Base-by-base conservation (phyloP, 352 stramenopile species). In the Globisporangium camurandrum region DNA sequence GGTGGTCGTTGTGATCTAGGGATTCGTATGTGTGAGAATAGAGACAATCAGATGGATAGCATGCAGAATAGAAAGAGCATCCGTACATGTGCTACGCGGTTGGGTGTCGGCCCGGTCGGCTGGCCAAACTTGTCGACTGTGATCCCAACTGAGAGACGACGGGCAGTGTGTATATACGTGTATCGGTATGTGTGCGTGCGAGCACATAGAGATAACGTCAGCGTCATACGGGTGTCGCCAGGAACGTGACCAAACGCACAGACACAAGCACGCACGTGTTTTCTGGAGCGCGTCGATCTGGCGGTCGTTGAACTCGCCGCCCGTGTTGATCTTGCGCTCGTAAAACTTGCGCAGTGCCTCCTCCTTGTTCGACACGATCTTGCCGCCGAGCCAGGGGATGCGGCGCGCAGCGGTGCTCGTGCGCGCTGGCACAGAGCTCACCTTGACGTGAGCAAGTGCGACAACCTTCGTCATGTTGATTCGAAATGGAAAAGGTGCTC, bases 331-430 rank as follows among this genome's bases (percentile, higher is more conserved):
- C 57, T 93, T 93, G 54, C 83, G 74, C 63, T 86, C 67, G 50
- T 86, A 75, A 48, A 93, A 93, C 57, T 93, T 93, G 53, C 70
- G 77, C 69, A 93, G 64, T 28, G 83, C 83, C 57, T 92, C 79
- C 48, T 80, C 74, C 61, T 93, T 93, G 57, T 93, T 93, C 41
- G 74, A 89, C 17, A 70, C 70, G 40, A 93, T 85, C 49, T 85
- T 90, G 36, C 83, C 83, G 33, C 83, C 83, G 4, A 72, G 72
- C 83, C 83, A 93, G 20, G 83, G 56, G 36, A 92, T 85, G 40
- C 79, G 75, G 41, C 51, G 49, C 11, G 36, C 54, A 22, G 20
- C 59, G 41, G 31, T 55, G 48, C 50, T 22, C 49, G 27, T 44
- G 65, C 49, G 30, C 26, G 12, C 28, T 8, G 57, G 46, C 26